Evolutionary conservation across 2,329 filamentous ascomycete species (phyloP), one percentile per base, ranked within the genome.

Genomic region (Chrysosporium keratinophilum): DNA sequence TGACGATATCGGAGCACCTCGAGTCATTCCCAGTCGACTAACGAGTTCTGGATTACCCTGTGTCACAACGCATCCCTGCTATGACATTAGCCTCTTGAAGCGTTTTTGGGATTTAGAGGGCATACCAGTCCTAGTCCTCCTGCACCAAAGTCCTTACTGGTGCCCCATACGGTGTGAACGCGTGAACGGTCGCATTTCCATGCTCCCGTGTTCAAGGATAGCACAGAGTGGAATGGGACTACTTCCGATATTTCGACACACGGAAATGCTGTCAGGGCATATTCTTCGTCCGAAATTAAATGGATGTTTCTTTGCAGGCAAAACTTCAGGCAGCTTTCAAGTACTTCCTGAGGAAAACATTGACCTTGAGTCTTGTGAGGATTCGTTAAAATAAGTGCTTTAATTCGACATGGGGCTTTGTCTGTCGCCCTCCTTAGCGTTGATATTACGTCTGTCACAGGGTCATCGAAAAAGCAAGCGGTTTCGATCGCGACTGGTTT

Each of bases 231-330:
- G 37, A 61, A 61, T 5, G 59, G 59, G 5, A 40, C 39, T 12
- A 54, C 47, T 5, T 56, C 51, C 4, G 47, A 47, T 20, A 57
- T 51, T 39, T 60, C 59, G 11, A 54, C 56, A 46, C 54, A 50
- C 17, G 57, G 49, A 49, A 58, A 60, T 43, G 41, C 40, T 12
- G 56, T 57, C 47, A 65, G 51, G 7, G 56, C 62, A 47, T 65
- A 65, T 10, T 62, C 55, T 45, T 66, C 64, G 51, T 66, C 59
- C 3, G 60, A 62, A n/a, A 65, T 61, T 50, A 61, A 60, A 45
- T 65, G 63, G 33, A 65, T 59, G 5, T 56, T 49, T 20, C 50
- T 42, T 15, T 56, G 41, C 20, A 59, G 41, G 48, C 63, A 65
- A 40, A 65, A 64, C 33, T 54, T 56, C 19, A 65, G 28, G 19